Evolutionary conservation across 257 asterid species (phyloP).

Genomic region (Dorcoceras hygrometricum): DNA sequence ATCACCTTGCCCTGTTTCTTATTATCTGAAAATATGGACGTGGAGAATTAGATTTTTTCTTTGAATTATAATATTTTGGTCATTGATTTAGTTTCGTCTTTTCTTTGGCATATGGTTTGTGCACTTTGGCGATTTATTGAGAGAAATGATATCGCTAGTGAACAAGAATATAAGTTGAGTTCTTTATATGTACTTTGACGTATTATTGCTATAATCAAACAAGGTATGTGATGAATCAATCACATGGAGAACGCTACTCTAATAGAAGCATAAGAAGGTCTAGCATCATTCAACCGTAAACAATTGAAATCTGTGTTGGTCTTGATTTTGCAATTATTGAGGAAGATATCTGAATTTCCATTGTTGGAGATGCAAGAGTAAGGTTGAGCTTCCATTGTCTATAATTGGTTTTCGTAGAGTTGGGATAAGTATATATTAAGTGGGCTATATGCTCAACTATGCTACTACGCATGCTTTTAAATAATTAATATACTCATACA

Average conservation of each 20-base stretch:
- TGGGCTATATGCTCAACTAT: neutral
- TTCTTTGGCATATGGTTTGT: neutral
- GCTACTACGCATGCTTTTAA: neutral
- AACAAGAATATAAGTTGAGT: neutral
- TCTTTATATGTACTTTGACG: neutral
- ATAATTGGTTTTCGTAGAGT: too few relatives aligned
- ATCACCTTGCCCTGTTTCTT: neutral
- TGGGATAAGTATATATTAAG: neutral
- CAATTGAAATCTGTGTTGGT: conserved; percentile 5
- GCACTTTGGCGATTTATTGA: neutral
- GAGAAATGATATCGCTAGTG: neutral
- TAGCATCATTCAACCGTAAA: neutral
- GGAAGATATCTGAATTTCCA: neutral
- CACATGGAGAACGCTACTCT: neutral
- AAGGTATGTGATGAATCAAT: neutral
- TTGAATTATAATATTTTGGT: conserved; percentile 8
- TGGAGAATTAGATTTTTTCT: neutral
- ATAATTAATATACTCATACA: neutral
- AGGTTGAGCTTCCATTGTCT: conserved; percentile 1
- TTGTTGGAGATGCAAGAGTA: neutral
- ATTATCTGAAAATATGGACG: neutral
- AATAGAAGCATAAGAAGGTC: neutral
- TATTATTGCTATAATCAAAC: too few relatives aligned
- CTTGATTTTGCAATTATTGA: neutral
- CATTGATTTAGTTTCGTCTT: conserved; percentile 7